Percentiles rank a stretch among this genome's conserved stretches.
These are phyloP conservation scores for Macrolepiota dolichaula DNA, from an alignment of 768 basidiomycete genomes.

Conservation along the genomic window DNA sequence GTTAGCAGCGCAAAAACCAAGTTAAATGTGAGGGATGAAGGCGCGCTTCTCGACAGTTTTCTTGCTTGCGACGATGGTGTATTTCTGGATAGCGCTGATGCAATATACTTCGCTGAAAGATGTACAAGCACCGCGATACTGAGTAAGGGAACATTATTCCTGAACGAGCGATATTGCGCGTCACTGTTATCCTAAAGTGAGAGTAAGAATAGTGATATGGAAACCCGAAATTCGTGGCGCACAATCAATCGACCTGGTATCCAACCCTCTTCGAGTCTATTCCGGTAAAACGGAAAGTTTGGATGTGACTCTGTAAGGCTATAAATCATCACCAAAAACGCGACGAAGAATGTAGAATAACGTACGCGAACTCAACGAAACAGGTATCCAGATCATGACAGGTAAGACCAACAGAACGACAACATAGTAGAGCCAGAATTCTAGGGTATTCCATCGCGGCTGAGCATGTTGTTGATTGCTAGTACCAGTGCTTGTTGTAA, in stretches of 20 bases:
- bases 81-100: constrained; percentile 28
- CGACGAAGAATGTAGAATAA: constrained; percentile 15
- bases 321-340: constrained; percentile 6
- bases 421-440: constrained; percentile 76
- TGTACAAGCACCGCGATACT: constrained; percentile 44
- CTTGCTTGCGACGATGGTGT: constrained; percentile 5
- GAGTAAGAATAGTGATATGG: neutral
- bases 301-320: constrained; percentile 57
- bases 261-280: constrained; percentile 72
- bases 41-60: constrained; percentile 19
- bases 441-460: constrained; percentile 73
- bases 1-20: constrained; percentile 59
- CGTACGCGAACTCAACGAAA: constrained; percentile 72
- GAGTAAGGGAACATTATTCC: constrained; percentile 72
- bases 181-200: constrained; percentile 83
- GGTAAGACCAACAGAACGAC: constrained; percentile 61
- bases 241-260: constrained; percentile 77
- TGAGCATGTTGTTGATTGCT: constrained; percentile 26
- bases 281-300: constrained; percentile 64
- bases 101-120: constrained; percentile 52
- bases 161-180: constrained; percentile 84
- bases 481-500: neutral
- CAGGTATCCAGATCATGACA: constrained; percentile 73
- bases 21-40: constrained; percentile 51
- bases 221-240: constrained; percentile 26